Base-by-base conservation (phyloP, 306 rosid species). In the Trifolium pratense region DNA sequence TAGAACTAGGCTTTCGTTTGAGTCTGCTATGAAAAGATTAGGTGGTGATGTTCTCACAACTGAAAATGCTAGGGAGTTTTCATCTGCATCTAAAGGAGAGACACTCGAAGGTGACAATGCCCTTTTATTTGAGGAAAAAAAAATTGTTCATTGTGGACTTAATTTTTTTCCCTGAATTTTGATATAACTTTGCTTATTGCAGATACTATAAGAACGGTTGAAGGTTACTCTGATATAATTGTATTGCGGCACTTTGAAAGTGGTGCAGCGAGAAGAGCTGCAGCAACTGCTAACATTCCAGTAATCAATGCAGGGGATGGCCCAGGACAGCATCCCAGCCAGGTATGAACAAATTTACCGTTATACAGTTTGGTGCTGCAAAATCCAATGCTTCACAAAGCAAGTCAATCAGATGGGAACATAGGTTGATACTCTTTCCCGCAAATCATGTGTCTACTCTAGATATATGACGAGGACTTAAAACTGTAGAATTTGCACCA, bases 1-100 rank as follows among this genome's bases (percentile, higher is more conserved):
- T 37, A 88, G 98, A 70, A 91, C 97, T 18, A 88, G 99, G 82
- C 96, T 94, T 79, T 94, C 96, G 13, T 94, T 94, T 67, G 97
- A 94, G 74, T 94, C 99, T 77, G 97, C 99, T 75, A 91, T 94
- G 99, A 91, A 86, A 79, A 83, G 97, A 64, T 78, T 94, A 66
- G 97, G 99, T n/a, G 99, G 97, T 16, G 96, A 94, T 74, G 97
- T 91, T 66, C 82, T 94, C 53, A 89, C 98, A 25, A 94, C 98
- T 52, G 98, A 94, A 88, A 91, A 91, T 84, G 98, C 98, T 1
- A 75, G 91, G 59, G 97, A 91, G 86, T 94, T 94, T 82, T 94
- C 97, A 1, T 94, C 98, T 2, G 98, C 95, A 5, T 90, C 97
- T 63, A 94, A 91, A 77, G 97, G 96, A 80, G 98, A 94, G 86